Percentiles rank a stretch among this genome's conserved stretches.
phyloP scores from a whole-genome alignment of 169 alveolate genomes.

The Plasmodium cynomolgi region DNA sequence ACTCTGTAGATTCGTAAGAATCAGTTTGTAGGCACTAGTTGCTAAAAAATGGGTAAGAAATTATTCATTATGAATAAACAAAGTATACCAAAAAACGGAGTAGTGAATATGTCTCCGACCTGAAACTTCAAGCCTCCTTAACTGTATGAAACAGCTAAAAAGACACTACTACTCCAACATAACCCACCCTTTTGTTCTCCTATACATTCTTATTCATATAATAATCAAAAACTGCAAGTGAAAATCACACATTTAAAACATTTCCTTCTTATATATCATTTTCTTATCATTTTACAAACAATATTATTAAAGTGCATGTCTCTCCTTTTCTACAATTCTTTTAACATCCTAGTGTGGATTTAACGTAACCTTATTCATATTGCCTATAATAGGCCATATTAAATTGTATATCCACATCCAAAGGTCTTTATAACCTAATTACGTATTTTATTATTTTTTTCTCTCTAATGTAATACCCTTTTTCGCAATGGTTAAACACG shows the following conservation, averaged over 20 bases:
- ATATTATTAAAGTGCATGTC: not conserved
- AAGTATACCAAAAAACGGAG: not conserved
- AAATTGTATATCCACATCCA: not conserved
- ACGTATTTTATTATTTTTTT: not conserved
- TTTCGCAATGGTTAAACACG: not conserved
- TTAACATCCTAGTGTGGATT: not conserved
- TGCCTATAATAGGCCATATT: not conserved
- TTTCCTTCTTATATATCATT: not conserved
- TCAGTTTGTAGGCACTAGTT: not conserved
- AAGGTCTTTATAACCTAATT: not conserved
- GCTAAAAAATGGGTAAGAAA: not conserved
- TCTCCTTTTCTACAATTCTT: not conserved
- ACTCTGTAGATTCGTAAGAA: not conserved
- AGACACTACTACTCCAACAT: not conserved
- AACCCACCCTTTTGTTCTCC: not conserved
- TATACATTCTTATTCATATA: not conserved
- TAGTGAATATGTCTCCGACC: not conserved
- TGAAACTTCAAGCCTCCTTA: not conserved
- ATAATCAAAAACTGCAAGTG: not conserved
- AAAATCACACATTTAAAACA: not conserved
- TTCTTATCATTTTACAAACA: not conserved
- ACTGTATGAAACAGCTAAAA: not conserved
- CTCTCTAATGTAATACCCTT: not conserved
- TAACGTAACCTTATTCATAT: not conserved
- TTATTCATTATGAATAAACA: not conserved